phyloP scores from a whole-genome alignment of 2,329 filamentous ascomycete genomes.

The Fusarium sp. region DNA sequence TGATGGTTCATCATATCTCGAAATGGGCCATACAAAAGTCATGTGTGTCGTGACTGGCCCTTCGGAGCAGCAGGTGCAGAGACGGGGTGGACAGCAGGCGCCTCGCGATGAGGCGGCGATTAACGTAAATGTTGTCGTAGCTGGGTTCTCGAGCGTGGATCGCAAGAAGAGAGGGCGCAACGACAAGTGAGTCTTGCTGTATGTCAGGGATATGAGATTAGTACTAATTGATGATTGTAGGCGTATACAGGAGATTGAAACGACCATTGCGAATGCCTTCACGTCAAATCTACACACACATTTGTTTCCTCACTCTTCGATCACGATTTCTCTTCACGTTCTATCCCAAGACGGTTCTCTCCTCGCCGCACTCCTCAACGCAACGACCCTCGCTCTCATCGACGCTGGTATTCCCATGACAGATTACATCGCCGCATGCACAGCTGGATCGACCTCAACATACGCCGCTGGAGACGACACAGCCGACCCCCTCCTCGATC shows the following conservation, averaged over 20 bases:
- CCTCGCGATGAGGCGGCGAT: slow-evolving; percentile 69
- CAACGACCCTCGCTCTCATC: slow-evolving; percentile 88
- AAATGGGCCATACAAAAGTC: slow-evolving; percentile 98
- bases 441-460: slow-evolving; percentile 81
- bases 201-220: background rate
- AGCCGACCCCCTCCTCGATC: slow-evolving; percentile 83
- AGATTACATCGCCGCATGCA: slow-evolving; percentile 90
- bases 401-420: slow-evolving; percentile 97
- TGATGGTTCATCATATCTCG: slow-evolving; percentile 92
- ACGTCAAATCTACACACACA: slow-evolving; percentile 84
- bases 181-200: slow-evolving; percentile 76
- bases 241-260: slow-evolving; percentile 83
- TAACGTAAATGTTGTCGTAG: slow-evolving; percentile 84
- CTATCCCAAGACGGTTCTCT: slow-evolving; percentile 91
- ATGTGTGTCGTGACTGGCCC: slow-evolving; percentile 93
- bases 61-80: slow-evolving; percentile 69
- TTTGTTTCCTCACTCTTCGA: slow-evolving; percentile 88
- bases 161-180: slow-evolving; percentile 79
- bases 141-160: slow-evolving; percentile 89
- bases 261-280: slow-evolving; percentile 83
- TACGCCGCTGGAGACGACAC: slow-evolving; percentile 74
- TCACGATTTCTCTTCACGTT: slow-evolving; percentile 86
- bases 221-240: slow-evolving; percentile 59
- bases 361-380: slow-evolving; percentile 90
- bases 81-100: slow-evolving; percentile 58